phyloP scores from a whole-genome alignment of 176 grass and related monocot genomes.

The Poa pratensis region DNA sequence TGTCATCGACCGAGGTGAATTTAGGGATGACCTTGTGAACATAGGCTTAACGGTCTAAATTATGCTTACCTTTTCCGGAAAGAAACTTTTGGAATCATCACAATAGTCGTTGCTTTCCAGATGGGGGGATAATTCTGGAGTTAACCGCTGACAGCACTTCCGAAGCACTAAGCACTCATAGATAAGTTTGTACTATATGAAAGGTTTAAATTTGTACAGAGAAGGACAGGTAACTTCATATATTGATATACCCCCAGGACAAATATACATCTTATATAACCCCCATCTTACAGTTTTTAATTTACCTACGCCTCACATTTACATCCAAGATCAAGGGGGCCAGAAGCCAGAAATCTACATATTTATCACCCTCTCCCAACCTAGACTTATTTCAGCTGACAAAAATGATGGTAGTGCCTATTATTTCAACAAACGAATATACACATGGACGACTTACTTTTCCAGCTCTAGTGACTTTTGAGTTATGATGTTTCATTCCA shows the following conservation, averaged over 20 bases:
- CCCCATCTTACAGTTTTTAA: slow-evolving; percentile 21
- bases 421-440: slow-evolving; percentile 43
- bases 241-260: slow-evolving; percentile 46
- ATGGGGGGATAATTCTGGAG: not conserved
- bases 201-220: not conserved
- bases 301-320: slow-evolving; percentile 59
- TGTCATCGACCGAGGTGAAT: no score
- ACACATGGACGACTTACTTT: slow-evolving; percentile 34
- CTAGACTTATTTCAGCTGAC: slow-evolving; percentile 44
- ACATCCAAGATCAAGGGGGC: slow-evolving; percentile 40
- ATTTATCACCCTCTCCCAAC: slow-evolving; percentile 40
- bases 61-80: not conserved
- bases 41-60: not conserved
- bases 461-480: slow-evolving; percentile 40
- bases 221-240: slow-evolving; percentile 9
- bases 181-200: not conserved
- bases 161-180: not conserved
- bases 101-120: not conserved
- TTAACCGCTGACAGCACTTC: not conserved
- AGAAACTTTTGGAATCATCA: not conserved
- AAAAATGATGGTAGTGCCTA: slow-evolving; percentile 41
- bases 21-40: not conserved
- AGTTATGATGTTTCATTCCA: slow-evolving; percentile 18
- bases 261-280: slow-evolving; percentile 48
- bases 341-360: slow-evolving; percentile 35